Conservation (phyloP, 169 alveolate species). For the Cryptosporidium felis region DNA sequence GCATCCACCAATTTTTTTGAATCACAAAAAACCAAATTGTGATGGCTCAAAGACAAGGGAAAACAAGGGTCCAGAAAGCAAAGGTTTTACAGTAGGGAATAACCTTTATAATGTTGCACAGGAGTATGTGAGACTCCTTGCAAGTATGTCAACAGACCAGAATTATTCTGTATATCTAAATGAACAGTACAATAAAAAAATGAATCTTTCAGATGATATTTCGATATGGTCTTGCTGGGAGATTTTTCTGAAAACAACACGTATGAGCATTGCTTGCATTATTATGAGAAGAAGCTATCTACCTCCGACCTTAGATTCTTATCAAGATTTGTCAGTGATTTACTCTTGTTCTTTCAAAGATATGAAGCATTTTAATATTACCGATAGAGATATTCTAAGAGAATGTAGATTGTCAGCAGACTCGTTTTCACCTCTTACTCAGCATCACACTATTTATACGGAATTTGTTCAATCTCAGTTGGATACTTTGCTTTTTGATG, state of each 20-base stretch:
- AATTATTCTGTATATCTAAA: constrained; percentile 18
- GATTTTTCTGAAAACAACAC: constrained; percentile 30
- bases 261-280: constrained; percentile 39
- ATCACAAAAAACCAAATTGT: constrained; percentile 36
- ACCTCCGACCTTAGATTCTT: constrained; percentile 65
- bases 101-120: constrained; percentile 29
- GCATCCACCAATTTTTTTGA: constrained; percentile 38
- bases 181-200: constrained; percentile 31
- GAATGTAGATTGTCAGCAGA: constrained; percentile 61
- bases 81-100: not conserved
- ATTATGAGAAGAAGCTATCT: constrained; percentile 52
- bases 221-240: constrained; percentile 69
- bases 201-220: constrained; percentile 68
- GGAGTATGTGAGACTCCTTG: constrained; percentile 38
- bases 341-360: constrained; percentile 45
- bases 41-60: not conserved
- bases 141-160: not conserved
- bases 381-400: constrained; percentile 54
- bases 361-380: constrained; percentile 30
- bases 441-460: constrained; percentile 47
- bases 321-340: constrained; percentile 48
- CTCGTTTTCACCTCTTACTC: constrained; percentile 56
- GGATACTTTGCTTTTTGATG: constrained; percentile 54
- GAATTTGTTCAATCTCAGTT: constrained; percentile 52
- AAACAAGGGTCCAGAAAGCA: constrained; percentile 5